Evolutionary conservation across 768 basidiomycete species (phyloP).

Genomic region (Kwoniella sp.): DNA sequence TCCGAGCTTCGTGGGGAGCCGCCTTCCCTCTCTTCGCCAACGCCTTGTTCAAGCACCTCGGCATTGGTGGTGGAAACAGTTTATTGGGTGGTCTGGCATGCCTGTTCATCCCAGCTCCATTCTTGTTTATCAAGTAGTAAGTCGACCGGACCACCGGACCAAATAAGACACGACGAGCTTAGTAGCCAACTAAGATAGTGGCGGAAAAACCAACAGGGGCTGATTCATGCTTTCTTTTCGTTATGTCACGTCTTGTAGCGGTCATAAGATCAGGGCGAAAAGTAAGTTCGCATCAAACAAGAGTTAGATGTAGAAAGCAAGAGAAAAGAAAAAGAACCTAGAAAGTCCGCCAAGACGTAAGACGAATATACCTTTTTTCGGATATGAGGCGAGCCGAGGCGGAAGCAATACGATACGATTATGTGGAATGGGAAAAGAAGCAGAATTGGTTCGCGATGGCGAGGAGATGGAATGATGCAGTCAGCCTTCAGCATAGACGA

Average conservation of each 20-base stretch:
- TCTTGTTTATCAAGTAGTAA: conserved; percentile 34
- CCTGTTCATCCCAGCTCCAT: conserved; percentile 27
- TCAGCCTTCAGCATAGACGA: no score
- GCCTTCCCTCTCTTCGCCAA: conserved; percentile 27
- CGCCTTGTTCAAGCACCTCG: conserved; percentile 23
- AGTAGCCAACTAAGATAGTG: not conserved
- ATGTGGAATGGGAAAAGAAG: no score
- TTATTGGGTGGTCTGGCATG: conserved; percentile 19
- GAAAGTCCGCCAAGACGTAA: not conserved
- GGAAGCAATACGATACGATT: no score
- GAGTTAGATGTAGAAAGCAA: not conserved
- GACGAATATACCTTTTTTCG: not conserved
- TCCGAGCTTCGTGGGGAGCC: conserved; percentile 26
- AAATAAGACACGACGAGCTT: no score
- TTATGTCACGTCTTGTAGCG: conserved; percentile 1
- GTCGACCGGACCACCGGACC: no score
- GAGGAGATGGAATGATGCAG: no score
- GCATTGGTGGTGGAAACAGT: conserved; percentile 21
- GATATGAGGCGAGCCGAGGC: not conserved
- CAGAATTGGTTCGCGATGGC: no score
- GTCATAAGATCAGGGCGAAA: conserved; percentile 21
- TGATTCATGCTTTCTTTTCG: no score
- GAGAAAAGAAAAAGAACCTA: not conserved
- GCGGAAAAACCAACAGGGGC: no score
- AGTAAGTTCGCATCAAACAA: conserved; percentile 21